Conservation (phyloP, 2,329 filamentous ascomycete species). For the Sclerotinia spermophila region DNA sequence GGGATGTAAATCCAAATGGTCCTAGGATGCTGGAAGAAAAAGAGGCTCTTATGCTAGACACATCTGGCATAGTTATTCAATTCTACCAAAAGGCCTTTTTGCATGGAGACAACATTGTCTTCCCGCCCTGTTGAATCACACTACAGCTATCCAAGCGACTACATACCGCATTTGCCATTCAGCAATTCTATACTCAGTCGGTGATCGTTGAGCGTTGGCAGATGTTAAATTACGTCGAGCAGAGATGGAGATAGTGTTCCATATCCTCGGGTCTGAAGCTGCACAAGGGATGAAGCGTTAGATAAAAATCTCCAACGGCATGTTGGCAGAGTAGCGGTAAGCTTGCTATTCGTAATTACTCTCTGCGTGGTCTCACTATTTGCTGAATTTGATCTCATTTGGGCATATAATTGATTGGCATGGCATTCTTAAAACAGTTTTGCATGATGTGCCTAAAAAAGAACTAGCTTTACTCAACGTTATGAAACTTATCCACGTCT, state of each 20-base stretch:
- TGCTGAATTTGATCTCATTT: not conserved
- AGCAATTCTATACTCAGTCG: not conserved
- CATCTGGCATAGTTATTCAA: not conserved
- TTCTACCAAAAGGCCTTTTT: not conserved
- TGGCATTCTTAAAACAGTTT: not conserved
- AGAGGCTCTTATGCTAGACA: not conserved
- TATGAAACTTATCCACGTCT: not conserved
- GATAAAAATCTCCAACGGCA: not conserved
- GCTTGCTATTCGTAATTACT: not conserved
- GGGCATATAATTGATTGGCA: not conserved
- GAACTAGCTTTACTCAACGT: not conserved
- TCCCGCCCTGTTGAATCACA: not conserved
- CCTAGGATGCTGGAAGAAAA: not conserved
- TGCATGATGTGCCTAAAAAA: not conserved
- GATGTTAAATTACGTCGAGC: not conserved
- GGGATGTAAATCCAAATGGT: too few species aligned
- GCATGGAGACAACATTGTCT: not conserved
- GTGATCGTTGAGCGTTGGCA: not conserved
- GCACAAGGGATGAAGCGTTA: not conserved
- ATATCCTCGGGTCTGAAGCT: not conserved
- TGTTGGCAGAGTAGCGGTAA: not conserved
- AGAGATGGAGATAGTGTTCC: not conserved
- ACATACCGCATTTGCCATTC: not conserved
- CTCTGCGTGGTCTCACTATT: not conserved
- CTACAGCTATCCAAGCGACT: not conserved